Percentiles rank a stretch among this genome's conserved stretches.
Conservation (phyloP, 345 rosid species). For the Trapa bicornis region DNA sequence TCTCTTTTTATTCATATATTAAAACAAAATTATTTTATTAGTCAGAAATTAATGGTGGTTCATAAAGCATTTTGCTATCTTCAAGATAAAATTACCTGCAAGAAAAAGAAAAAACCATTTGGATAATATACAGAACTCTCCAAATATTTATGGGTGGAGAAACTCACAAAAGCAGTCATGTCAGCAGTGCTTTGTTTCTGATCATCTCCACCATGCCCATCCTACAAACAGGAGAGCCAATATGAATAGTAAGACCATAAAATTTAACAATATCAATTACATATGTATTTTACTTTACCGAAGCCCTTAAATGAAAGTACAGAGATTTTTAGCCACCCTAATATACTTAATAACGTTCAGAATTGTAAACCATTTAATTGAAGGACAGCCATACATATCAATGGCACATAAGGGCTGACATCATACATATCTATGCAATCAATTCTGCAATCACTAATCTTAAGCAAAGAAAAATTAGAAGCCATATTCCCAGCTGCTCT, state of each 20-base stretch:
- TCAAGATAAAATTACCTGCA: not conserved
- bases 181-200: conserved; percentile 43
- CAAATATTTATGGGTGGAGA: not conserved
- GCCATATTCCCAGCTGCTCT: too few relatives aligned
- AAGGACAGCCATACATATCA: not conserved
- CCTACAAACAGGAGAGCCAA: conserved; percentile 17
- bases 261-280: not conserved
- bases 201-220: conserved; percentile 42
- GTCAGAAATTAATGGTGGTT: too few relatives aligned
- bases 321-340: not conserved
- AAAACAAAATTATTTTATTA: too few relatives aligned
- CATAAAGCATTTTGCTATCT: too few relatives aligned
- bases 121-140: not conserved
- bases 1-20: too few relatives aligned
- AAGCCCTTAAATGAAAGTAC: not conserved
- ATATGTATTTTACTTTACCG: not conserved
- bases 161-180: conserved; percentile 51
- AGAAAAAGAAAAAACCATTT: not conserved
- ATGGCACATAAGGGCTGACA: not conserved
- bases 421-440: too few relatives aligned
- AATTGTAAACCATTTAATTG: too few relatives aligned
- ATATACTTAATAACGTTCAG: not conserved
- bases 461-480: too few relatives aligned
- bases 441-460: too few relatives aligned
- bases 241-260: not conserved